A percentile compares a stretch with the other conserved stretches of the same genome.
Evolutionary conservation across 1,139 yeast genomes (phyloP).

Genomic region (Blastobotrys petasosporus): DNA sequence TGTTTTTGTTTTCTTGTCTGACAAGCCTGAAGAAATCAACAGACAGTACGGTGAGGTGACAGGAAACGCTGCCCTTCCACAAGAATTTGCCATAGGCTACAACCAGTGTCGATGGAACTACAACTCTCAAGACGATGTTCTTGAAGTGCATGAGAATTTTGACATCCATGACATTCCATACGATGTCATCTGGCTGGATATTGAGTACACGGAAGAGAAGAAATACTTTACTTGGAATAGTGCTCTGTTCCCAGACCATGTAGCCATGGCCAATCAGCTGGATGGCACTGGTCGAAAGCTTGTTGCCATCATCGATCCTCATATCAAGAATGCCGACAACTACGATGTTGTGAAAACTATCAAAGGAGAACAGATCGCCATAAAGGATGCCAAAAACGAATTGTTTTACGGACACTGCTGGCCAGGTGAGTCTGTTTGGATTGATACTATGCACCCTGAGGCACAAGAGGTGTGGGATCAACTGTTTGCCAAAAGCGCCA

Average conservation of each 20-base stretch:
- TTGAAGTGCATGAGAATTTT: constrained; percentile 60
- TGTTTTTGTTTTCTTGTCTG: constrained; percentile 61
- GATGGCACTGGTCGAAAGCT: constrained; percentile 72
- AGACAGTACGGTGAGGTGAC: constrained; percentile 63
- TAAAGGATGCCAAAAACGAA: constrained; percentile 43
- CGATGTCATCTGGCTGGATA: constrained; percentile 92
- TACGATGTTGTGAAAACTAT: constrained; percentile 59
- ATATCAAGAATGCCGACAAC: constrained; percentile 54
- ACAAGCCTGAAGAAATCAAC: constrained; percentile 55
- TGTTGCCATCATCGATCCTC: constrained; percentile 88
- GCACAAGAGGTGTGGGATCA: constrained; percentile 57
- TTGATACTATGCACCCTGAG: constrained; percentile 70
- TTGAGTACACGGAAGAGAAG: constrained; percentile 81
- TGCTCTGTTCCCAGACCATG: constrained; percentile 69
- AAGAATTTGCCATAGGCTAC: constrained; percentile 73
- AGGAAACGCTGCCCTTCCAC: constrained; percentile 74
- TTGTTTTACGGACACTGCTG: constrained; percentile 86
- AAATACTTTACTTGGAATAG: constrained; percentile 90
- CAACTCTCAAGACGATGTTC: constrained; percentile 77
- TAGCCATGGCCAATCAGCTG: constrained; percentile 54
- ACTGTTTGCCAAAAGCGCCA: constrained; percentile 33
- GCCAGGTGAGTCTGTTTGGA: constrained; percentile 97
- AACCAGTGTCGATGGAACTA: constrained; percentile 99
- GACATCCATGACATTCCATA: constrained; percentile 75
- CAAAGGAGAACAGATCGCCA: constrained; percentile 37